Evolutionary conservation across 192 early-diverging fungal genomes (phyloP).

Genomic region (Gryganskiella cystojenkinii): DNA sequence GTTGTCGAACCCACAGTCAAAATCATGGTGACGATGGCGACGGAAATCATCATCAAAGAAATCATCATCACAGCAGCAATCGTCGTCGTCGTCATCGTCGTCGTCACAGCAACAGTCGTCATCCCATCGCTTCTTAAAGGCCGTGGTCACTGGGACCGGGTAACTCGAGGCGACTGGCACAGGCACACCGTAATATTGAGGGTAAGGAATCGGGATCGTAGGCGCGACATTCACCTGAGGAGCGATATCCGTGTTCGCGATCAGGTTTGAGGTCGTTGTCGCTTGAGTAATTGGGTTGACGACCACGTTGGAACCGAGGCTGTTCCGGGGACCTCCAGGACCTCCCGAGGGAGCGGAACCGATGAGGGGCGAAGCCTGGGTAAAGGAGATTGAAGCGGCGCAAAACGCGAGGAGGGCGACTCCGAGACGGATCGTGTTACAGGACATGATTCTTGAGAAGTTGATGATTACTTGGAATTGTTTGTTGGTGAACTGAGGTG

Average conservation of each 20-base stretch:
- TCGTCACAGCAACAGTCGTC: background rate
- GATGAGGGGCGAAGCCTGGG: background rate
- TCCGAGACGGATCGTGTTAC: background rate
- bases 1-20: background rate
- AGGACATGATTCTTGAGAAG: background rate
- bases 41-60: background rate
- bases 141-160: slow-evolving; percentile 9
- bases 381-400: background rate
- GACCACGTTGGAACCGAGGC: background rate
- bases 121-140: slow-evolving; percentile 1
- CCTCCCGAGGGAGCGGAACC: no score
- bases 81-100: background rate
- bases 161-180: slow-evolving; percentile 8
- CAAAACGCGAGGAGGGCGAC: background rate
- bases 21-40: background rate
- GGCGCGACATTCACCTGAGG: slow-evolving; percentile 36
- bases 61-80: background rate
- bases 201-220: slow-evolving; percentile 30
- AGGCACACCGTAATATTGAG: background rate
- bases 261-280: slow-evolving; percentile 23
- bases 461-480: background rate
- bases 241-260: slow-evolving; percentile 39
- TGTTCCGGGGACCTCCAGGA: background rate
- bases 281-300: background rate
- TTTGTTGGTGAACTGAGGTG: no score